Base-by-base conservation (phyloP, 1,139 yeast genomes). In the Hyphopichia wangnamkhiaoensis region DNA sequence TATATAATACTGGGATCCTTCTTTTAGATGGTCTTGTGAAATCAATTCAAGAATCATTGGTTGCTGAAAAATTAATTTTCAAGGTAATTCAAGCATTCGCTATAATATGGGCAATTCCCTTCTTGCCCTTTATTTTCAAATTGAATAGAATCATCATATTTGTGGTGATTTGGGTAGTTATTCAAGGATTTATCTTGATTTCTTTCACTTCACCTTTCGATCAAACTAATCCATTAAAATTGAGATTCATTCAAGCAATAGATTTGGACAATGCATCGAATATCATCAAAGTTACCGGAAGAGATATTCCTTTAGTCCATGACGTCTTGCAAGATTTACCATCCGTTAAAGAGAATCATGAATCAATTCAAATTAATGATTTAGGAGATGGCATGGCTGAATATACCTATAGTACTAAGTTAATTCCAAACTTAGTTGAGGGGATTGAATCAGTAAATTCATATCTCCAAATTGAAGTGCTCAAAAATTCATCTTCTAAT, bases 71-170 rank as follows among this genome's bases (percentile, higher is more conserved):
- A 1, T 54, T 71, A 18, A 69, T 86, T n/a, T 81, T 76, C 58
- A 50, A 58, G 13, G 46, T 75, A 12, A 49, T 82, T 9, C 57
- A 61, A 40, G 34, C 44, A 1, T 49, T 69, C 65, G 46, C 65
- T 59, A 36, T 61, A 31, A 49, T 70, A 1, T 61, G 84, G 52
- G 71, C 82, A 0, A 46, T 81, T 1, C 83, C 93, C 8, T 58
- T 83, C 17, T 54, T 86, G 37, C 93, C 95, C 8, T 88, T 88
- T 54, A 67, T 81, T 32, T 84, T 84, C 63, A 84, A 85, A 51
- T 55, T 86, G 37, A 85, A 85, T 56, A 70, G 74, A 37, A 48
- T 77, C 21, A 60, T 81, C 34, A 68, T 79, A 4, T 49, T 75
- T 7, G 51, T 68, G 0, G 52, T 80, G 17, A 39, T 74, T 1